These are phyloP conservation scores for Schizochytrium sp. DNA, from an alignment of 108 stramenopile genomes.

Conservation along the genomic window DNA sequence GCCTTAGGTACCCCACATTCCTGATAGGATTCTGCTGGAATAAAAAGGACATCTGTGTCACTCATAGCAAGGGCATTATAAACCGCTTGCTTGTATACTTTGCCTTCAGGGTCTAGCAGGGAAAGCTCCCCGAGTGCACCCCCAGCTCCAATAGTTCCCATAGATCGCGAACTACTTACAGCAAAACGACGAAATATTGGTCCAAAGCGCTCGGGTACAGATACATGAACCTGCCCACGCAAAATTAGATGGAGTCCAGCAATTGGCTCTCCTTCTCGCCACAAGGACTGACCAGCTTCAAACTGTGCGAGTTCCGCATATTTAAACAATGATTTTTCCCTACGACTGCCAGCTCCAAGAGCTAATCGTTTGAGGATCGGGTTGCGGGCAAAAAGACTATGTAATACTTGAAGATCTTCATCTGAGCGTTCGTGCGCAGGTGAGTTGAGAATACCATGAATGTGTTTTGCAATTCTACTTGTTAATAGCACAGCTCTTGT, in stretches of 20 bases:
- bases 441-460: neutral
- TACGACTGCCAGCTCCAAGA: neutral
- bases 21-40: neutral
- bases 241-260: neutral
- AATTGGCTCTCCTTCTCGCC: neutral
- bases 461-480: neutral
- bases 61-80: neutral
- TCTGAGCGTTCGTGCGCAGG: neutral
- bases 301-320: neutral
- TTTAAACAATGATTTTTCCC: neutral
- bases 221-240: neutral
- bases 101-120: neutral
- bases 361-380: neutral
- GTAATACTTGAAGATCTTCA: conserved; percentile 1
- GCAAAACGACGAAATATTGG: neutral
- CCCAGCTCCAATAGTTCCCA: neutral
- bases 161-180: neutral
- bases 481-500: neutral
- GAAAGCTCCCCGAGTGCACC: neutral
- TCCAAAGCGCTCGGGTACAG: neutral
- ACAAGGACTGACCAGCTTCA: conserved; percentile 2
- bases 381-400: neutral
- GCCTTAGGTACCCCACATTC: neutral
- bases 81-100: neutral
- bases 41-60: neutral